Evolutionary conservation across 2,329 filamentous ascomycete species (phyloP).

Genomic region (Alternaria sp.): DNA sequence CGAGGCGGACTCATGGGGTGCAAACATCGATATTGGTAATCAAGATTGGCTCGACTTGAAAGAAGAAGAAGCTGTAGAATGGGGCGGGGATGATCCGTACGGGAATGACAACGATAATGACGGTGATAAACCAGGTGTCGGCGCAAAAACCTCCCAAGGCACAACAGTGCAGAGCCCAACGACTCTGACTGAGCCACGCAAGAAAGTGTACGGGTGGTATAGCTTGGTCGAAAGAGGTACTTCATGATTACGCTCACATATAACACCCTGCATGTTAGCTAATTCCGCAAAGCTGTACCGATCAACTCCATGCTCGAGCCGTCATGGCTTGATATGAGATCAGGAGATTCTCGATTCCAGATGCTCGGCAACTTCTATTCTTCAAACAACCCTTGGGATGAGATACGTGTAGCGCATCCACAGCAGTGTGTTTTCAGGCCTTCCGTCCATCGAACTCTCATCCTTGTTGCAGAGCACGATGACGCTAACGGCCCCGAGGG

Average conservation of each 20-base stretch:
- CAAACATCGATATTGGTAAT: conserved; percentile 6
- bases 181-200: background rate
- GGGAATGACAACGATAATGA: background rate
- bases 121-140: background rate
- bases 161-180: background rate
- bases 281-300: background rate
- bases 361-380: conserved; percentile 6
- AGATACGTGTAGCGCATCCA: background rate
- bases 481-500: background rate
- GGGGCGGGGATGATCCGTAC: background rate
- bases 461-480: conserved; percentile 2
- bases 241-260: background rate
- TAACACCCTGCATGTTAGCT: background rate
- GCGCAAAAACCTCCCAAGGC: background rate
- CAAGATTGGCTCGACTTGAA: conserved; percentile 11
- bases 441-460: background rate
- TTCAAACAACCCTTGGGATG: background rate
- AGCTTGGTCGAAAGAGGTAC: conserved; percentile 2
- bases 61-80: background rate
- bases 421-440: conserved; percentile 3
- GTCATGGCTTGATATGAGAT: background rate
- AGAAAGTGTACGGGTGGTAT: conserved; percentile 6
- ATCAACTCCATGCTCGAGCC: conserved; percentile 5
- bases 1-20: conserved; percentile 6
- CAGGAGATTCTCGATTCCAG: conserved; percentile 4